Evolutionary conservation across 2,329 filamentous ascomycete genomes (phyloP).

Genomic region (Erysiphe pisi): DNA sequence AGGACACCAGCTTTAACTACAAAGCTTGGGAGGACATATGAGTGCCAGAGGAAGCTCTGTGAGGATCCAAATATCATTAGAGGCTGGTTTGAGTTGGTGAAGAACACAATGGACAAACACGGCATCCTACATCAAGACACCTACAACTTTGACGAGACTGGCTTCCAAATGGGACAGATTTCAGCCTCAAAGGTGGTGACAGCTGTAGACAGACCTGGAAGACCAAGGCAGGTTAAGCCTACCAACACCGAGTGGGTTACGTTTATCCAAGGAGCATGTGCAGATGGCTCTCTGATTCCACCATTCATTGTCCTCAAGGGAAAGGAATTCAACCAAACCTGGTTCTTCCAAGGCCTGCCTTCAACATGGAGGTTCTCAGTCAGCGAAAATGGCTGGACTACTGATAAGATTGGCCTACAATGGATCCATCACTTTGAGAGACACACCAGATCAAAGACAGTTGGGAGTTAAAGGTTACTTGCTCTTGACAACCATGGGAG

Average conservation of each 20-base stretch:
- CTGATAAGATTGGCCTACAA: neutral
- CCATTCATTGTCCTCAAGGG: neutral
- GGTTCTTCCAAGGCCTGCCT: neutral
- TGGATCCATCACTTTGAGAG: neutral
- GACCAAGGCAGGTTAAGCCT: neutral
- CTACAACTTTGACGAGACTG: neutral
- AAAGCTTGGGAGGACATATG: neutral
- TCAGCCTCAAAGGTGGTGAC: neutral
- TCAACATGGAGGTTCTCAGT: neutral
- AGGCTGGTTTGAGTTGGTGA: neutral
- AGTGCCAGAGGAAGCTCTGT: constrained; percentile 11
- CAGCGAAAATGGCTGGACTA: neutral
- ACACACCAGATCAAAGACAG: neutral
- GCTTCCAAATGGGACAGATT: neutral
- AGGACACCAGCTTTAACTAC: neutral
- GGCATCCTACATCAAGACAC: neutral
- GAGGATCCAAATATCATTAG: neutral
- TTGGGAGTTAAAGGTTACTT: neutral
- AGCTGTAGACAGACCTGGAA: neutral
- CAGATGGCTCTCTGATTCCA: neutral
- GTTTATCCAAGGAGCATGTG: neutral
- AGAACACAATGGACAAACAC: neutral
- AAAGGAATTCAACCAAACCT: neutral
- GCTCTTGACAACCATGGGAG: neutral
- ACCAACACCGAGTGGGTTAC: neutral